A percentile compares a stretch with the other conserved stretches of the same genome.
phyloP scores from a whole-genome alignment of 495 filamentous ascomycete genomes.

The Thozetella sp. region DNA sequence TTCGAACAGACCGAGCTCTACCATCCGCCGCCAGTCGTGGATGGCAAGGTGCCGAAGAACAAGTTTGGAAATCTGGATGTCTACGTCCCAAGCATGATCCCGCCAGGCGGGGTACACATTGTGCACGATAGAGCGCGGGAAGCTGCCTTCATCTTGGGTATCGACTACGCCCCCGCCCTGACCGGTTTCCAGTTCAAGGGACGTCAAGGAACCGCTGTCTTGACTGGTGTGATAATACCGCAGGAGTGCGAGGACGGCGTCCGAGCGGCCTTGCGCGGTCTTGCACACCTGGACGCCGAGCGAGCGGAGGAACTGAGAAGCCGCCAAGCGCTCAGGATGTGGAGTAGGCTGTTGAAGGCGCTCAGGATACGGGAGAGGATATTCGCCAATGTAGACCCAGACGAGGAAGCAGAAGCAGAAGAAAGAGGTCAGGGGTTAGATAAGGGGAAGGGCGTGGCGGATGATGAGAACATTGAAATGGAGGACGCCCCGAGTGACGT shows the following conservation, averaged over 20 bases:
- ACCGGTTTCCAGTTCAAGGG: slow-evolving; percentile 88
- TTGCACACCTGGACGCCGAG: slow-evolving; percentile 63
- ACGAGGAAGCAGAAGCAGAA: slow-evolving; percentile 24
- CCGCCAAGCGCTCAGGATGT: slow-evolving; percentile 64
- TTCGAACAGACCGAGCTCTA: slow-evolving; percentile 77
- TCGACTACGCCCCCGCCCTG: slow-evolving; percentile 89
- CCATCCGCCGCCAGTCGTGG: slow-evolving; percentile 70
- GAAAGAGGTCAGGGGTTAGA: slow-evolving; percentile 33
- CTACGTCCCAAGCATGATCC: slow-evolving; percentile 92
- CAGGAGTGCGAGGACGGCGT: slow-evolving; percentile 71
- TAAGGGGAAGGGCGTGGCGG: slow-evolving; percentile 17
- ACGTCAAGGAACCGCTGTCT: slow-evolving; percentile 76
- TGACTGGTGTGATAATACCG: slow-evolving; percentile 77
- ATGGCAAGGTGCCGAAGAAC: slow-evolving; percentile 82
- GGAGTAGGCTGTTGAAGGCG: slow-evolving; percentile 75
- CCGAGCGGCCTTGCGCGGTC: slow-evolving; percentile 61
- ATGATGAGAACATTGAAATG: slow-evolving; percentile 19
- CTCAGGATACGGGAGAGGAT: slow-evolving; percentile 81
- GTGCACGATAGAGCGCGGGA: slow-evolving; percentile 62
- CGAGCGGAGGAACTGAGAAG: slow-evolving; percentile 57
- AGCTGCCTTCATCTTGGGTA: slow-evolving; percentile 74
- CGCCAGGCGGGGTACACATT: slow-evolving; percentile 72
- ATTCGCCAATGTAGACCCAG: slow-evolving; percentile 47
- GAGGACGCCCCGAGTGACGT: slow-evolving; percentile 16
- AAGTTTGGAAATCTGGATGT: slow-evolving; percentile 87